Evolutionary conservation across 345 rosid species (phyloP).

Genomic region (Xanthoceras sorbifolium): DNA sequence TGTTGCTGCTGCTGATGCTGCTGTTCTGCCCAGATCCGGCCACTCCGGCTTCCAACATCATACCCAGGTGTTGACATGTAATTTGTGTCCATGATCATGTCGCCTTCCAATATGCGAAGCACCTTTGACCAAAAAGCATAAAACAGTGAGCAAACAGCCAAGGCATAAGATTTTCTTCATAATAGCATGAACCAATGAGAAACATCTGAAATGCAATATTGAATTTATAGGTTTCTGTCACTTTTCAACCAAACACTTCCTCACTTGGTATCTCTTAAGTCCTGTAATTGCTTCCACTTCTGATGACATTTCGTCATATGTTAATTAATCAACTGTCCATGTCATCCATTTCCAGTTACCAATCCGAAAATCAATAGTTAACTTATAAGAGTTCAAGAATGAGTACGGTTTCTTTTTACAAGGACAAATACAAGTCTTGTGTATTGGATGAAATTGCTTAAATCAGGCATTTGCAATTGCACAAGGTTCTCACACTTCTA

Average conservation of each 20-base stretch:
- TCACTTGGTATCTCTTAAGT: not conserved
- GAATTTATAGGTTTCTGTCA: no score
- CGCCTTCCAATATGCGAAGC: conserved; percentile 94
- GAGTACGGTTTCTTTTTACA: not conserved
- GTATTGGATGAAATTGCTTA: not conserved
- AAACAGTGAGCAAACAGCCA: not conserved
- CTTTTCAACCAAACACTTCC: no score
- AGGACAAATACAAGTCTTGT: not conserved
- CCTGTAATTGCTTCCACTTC: not conserved
- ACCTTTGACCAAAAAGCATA: conserved; percentile 52
- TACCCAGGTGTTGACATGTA: conserved; percentile 69
- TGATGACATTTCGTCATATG: not conserved
- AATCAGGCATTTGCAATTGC: not conserved
- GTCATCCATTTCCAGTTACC: not conserved
- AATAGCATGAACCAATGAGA: not conserved
- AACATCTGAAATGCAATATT: no score
- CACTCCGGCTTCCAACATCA: conserved; percentile 82
- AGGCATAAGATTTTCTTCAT: not conserved
- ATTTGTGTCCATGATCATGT: conserved; percentile 69
- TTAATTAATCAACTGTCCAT: not conserved
- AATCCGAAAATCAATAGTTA: not conserved
- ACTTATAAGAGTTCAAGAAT: not conserved
- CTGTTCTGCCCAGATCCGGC: conserved; percentile 72
- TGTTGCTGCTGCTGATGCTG: conserved; percentile 43
- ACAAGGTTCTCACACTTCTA: not conserved